Conservation (phyloP, 2,329 filamentous ascomycete genomes). For the Pochonia chlamydosporia region DNA sequence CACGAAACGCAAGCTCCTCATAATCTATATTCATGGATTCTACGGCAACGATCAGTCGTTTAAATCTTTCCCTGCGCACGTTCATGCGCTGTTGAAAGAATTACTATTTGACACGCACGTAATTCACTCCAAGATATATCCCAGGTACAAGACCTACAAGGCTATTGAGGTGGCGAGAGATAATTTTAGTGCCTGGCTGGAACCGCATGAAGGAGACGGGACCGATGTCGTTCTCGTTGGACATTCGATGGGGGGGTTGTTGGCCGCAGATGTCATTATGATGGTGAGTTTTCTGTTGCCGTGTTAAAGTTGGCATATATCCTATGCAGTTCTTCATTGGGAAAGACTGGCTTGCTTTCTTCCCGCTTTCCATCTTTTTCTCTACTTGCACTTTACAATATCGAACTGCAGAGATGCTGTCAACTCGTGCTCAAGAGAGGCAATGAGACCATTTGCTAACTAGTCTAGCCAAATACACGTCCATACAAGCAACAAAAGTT, state of each 20-base stretch:
- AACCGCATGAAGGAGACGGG: constrained; percentile 64
- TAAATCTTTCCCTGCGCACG: constrained; percentile 78
- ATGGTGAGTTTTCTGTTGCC: constrained; percentile 34
- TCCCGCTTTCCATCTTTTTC: too few species aligned
- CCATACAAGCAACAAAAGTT: constrained; percentile 37
- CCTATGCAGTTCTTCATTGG: too few species aligned
- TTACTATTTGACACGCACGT: constrained; percentile 67
- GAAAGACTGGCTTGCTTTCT: too few species aligned
- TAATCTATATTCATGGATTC: constrained; percentile 87
- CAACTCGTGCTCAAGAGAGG: too few species aligned
- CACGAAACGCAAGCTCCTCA: constrained; percentile 54
- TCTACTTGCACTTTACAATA: too few species aligned
- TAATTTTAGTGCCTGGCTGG: constrained; percentile 77
- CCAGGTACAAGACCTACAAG: constrained; percentile 70
- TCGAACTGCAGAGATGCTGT: too few species aligned
- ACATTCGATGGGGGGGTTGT: constrained; percentile 83
- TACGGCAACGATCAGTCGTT: constrained; percentile 87
- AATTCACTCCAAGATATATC: constrained; percentile 83
- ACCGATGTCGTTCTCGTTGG: constrained; percentile 81
- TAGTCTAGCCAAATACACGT: constrained; percentile 26
- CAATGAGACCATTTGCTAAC: background rate
- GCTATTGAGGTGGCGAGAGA: constrained; percentile 69
- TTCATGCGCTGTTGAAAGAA: constrained; percentile 67
- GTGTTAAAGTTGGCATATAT: too few species aligned
- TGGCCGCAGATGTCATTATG: constrained; percentile 73